Conservation (phyloP, 2,329 filamentous ascomycete species). For the Fusarium sp. region DNA sequence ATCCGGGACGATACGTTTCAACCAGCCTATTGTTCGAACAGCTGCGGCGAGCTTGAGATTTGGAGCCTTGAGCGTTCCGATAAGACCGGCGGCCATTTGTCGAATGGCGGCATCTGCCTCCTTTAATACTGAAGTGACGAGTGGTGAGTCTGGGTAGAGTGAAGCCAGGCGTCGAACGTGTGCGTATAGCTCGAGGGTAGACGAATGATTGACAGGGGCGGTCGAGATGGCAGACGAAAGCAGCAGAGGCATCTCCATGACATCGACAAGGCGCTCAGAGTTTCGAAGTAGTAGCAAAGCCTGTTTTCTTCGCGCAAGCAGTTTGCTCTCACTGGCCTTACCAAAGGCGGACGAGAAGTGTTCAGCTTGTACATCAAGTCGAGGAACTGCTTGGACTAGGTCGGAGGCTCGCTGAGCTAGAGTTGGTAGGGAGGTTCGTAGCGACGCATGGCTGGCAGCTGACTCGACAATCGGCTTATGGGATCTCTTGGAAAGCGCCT, state of each 20-base stretch:
- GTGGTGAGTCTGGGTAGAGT: slow-evolving; percentile 79
- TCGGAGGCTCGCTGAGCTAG: slow-evolving; percentile 72
- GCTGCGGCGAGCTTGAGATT: slow-evolving; percentile 88
- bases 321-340: slow-evolving; percentile 72
- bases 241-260: slow-evolving; percentile 87
- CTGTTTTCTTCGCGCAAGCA: slow-evolving; percentile 78
- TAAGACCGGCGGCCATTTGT: slow-evolving; percentile 85
- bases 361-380: slow-evolving; percentile 80
- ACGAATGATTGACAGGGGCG: slow-evolving; percentile 78
- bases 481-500: slow-evolving; percentile 88
- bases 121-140: slow-evolving; percentile 75
- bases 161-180: slow-evolving; percentile 88
- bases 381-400: slow-evolving; percentile 77
- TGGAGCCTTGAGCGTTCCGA: slow-evolving; percentile 77
- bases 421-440: slow-evolving; percentile 75
- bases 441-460: slow-evolving; percentile 76
- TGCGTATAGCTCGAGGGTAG: slow-evolving; percentile 89
- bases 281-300: slow-evolving; percentile 85
- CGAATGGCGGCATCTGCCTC: slow-evolving; percentile 91
- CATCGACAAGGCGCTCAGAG: slow-evolving; percentile 86
- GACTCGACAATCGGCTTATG: slow-evolving; percentile 86
- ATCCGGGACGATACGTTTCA: slow-evolving; percentile 86
- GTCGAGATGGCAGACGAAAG: slow-evolving; percentile 80
- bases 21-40: slow-evolving; percentile 89
- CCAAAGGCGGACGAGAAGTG: slow-evolving; percentile 85